Evolutionary conservation across 2,329 filamentous ascomycete genomes (phyloP).

Genomic region (Rhexocercosporidium sp.): DNA sequence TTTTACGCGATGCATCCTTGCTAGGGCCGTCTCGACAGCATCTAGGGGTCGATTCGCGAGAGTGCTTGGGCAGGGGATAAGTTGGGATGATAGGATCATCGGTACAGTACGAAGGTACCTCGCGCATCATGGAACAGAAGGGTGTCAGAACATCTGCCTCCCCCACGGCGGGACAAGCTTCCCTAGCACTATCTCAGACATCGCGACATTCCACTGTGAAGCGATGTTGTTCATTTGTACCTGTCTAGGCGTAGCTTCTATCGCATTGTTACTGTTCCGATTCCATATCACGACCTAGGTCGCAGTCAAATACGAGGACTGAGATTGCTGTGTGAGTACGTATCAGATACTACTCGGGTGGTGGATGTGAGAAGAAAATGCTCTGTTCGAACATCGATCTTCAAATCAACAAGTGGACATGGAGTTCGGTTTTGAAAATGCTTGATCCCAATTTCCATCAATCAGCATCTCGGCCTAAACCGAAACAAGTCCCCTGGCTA

Average conservation of each 20-base stretch:
- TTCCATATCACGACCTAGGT: not conserved
- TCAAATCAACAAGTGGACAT: not conserved
- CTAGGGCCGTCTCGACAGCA: not conserved
- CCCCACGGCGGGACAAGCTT: not conserved
- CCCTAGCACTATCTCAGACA: not conserved
- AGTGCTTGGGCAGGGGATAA: not conserved
- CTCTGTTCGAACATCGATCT: not conserved
- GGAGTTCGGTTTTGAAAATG: not conserved
- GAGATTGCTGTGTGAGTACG: not conserved
- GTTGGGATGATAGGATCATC: constrained; percentile 2
- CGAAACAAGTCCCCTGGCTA: constrained; percentile 9
- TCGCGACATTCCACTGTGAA: not conserved
- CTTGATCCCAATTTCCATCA: constrained; percentile 22
- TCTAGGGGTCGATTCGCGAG: not conserved
- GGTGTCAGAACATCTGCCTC: not conserved
- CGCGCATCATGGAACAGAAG: constrained; percentile 7
- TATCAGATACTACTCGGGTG: not conserved
- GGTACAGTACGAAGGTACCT: constrained; percentile 7
- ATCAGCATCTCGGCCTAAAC: constrained; percentile 12
- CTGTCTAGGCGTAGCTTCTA: not conserved
- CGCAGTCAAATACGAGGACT: not conserved
- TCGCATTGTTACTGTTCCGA: not conserved
- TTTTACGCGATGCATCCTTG: not conserved
- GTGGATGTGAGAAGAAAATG: not conserved
- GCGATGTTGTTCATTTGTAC: too few relatives aligned